These are phyloP conservation scores for Hemisphaericaspora xylofermentans DNA, from an alignment of 1,139 yeast genomes.

Conservation along the genomic window DNA sequence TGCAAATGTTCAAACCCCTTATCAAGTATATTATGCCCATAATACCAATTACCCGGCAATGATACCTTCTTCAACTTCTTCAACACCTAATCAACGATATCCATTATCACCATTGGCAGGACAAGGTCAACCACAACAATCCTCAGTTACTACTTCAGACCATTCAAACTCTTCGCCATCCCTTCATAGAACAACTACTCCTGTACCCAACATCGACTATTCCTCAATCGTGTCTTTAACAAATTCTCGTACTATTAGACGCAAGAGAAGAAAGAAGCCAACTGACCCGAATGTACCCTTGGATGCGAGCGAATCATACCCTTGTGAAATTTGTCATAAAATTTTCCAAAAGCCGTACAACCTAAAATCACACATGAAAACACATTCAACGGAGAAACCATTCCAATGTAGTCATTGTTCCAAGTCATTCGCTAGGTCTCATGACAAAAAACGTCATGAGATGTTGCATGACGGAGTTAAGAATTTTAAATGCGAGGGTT, in stretches of 20 bases:
- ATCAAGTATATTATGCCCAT: conserved; percentile 6
- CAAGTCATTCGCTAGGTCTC: conserved; percentile 55
- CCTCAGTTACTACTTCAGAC: conserved; percentile 5
- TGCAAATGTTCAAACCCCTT: conserved; percentile 3
- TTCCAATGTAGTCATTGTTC: conserved; percentile 49
- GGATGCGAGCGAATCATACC: conserved; percentile 22
- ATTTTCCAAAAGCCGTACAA: conserved; percentile 55
- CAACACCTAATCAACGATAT: conserved; percentile 7
- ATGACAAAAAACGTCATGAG: conserved; percentile 59
- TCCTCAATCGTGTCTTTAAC: conserved; percentile 39
- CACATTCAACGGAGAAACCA: conserved; percentile 58
- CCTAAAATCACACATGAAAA: conserved; percentile 53
- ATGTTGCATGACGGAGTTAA: conserved; percentile 53
- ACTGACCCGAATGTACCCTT: conserved; percentile 3
- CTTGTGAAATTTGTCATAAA: conserved; percentile 50
- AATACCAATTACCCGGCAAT: conserved; percentile 3
- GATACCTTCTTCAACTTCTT: conserved; percentile 8
- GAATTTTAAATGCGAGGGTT: conserved; percentile 57
- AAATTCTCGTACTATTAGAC: conserved; percentile 34
- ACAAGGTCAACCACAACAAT: background rate
- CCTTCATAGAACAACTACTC: conserved; percentile 1
- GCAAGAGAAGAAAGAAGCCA: conserved; percentile 28
- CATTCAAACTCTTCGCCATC: conserved; percentile 5
- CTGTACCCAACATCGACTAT: conserved; percentile 28
- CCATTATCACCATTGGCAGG: conserved; percentile 16